Conservation (phyloP, 2,329 filamentous ascomycete genomes). For the Laburnicola sp. region DNA sequence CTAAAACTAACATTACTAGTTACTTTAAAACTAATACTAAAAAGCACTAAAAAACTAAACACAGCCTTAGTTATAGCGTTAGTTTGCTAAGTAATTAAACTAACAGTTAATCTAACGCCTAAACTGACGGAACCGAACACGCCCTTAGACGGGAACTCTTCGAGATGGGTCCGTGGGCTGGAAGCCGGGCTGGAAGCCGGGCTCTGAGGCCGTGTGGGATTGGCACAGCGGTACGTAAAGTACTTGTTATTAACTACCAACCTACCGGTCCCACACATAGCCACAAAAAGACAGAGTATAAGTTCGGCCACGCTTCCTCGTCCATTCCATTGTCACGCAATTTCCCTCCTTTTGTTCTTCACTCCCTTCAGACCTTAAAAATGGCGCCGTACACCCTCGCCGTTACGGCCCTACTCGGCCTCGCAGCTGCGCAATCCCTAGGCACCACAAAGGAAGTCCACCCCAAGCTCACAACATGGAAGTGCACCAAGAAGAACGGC, state of each 20-base stretch:
- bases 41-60: no score
- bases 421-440: constrained; percentile 36
- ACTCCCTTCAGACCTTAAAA: constrained; percentile 9
- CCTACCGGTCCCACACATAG: constrained; percentile 3
- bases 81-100: no score
- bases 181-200: not conserved
- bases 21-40: no score
- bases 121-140: no score
- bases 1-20: no score
- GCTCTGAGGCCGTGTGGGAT: not conserved
- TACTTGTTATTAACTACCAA: constrained; percentile 13
- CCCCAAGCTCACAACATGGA: constrained; percentile 56
- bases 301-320: constrained; percentile 4
- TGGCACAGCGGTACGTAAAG: constrained; percentile 6
- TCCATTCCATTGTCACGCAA: constrained; percentile 5
- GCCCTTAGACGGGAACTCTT: not conserved
- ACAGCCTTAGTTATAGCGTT: no score
- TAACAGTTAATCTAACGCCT: no score
- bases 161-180: not conserved
- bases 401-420: constrained; percentile 29
- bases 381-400: constrained; percentile 34
- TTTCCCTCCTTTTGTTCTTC: constrained; percentile 1
- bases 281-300: constrained; percentile 6
- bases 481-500: constrained; percentile 56
- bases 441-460: constrained; percentile 51